Percentiles rank a stretch among this genome's conserved stretches.
Evolutionary conservation across 495 filamentous ascomycete species (phyloP).

Genomic region (Penicillium macrosclerotiorum): DNA sequence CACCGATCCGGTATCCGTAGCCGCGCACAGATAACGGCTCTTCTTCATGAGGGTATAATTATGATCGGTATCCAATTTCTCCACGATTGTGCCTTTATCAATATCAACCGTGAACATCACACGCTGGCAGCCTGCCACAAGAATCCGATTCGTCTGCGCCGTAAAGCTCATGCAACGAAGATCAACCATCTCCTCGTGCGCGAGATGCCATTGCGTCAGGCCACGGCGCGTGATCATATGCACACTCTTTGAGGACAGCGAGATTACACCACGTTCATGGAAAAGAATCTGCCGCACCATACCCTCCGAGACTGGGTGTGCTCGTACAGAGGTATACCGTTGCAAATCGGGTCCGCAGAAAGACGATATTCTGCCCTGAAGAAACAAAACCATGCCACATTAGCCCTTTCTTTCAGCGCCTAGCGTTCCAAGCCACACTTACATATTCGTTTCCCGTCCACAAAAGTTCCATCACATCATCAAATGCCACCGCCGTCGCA

Average conservation of each 20-base stretch:
- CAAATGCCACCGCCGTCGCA: slow-evolving; percentile 76
- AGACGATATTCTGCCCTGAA: slow-evolving; percentile 77
- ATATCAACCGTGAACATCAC: slow-evolving; percentile 90
- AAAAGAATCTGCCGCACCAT: slow-evolving; percentile 77
- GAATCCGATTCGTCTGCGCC: slow-evolving; percentile 76
- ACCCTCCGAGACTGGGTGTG: slow-evolving; percentile 64
- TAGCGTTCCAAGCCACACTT: slow-evolving; percentile 25
- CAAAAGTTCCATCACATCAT: slow-evolving; percentile 80
- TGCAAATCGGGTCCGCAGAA: slow-evolving; percentile 81
- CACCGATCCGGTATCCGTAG: slow-evolving; percentile 77
- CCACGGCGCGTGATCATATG: slow-evolving; percentile 84
- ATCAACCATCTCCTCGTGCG: slow-evolving; percentile 74
- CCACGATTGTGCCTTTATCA: slow-evolving; percentile 74
- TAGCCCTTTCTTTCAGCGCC: neutral
- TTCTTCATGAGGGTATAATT: slow-evolving; percentile 89
- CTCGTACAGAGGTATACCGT: slow-evolving; percentile 74
- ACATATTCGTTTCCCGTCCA: slow-evolving; percentile 92
- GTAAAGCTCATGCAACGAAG: slow-evolving; percentile 93
- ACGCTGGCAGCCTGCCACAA: slow-evolving; percentile 82
- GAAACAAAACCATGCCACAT: slow-evolving; percentile 3
- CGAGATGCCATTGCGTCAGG: slow-evolving; percentile 79
- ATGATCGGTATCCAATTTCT: slow-evolving; percentile 68
- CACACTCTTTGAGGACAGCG: slow-evolving; percentile 70
- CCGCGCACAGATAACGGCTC: slow-evolving; percentile 86
- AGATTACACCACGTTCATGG: slow-evolving; percentile 81